These are phyloP conservation scores for Passiflora organensis DNA, from an alignment of 345 rosid species.

Conservation along the genomic window DNA sequence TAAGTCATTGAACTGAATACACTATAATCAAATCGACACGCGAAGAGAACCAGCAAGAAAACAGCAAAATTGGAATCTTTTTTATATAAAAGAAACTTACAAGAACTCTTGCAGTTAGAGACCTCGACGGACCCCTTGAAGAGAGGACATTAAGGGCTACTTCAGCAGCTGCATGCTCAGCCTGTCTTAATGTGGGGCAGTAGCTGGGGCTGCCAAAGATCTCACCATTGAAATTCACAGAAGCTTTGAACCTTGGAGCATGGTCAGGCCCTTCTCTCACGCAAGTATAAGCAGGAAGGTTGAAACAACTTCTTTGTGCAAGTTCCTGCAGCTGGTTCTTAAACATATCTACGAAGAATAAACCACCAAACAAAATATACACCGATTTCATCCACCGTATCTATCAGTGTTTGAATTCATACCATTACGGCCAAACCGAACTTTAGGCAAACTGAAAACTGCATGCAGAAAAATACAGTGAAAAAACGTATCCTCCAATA, in stretches of 20 bases:
- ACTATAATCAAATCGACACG: not conserved
- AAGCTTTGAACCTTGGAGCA: conserved; percentile 79
- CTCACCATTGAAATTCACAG: conserved; percentile 71
- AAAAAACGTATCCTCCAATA: not conserved
- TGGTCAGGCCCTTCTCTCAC: conserved; percentile 76
- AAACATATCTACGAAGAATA: conserved; percentile 38
- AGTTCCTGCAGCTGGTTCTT: conserved; percentile 74
- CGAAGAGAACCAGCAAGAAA: conserved; percentile 4
- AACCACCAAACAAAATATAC: not conserved
- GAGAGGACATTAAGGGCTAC: conserved; percentile 56
- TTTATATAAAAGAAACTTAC: conserved; percentile 33
- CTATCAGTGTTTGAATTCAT: not conserved
- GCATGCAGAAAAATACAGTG: no score
- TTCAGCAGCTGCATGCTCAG: conserved; percentile 74
- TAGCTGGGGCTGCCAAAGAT: conserved; percentile 54
- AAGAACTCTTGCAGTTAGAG: conserved; percentile 60
- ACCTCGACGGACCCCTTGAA: conserved; percentile 59
- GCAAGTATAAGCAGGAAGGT: conserved; percentile 64
- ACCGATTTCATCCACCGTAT: conserved; percentile 9
- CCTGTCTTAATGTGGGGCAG: conserved; percentile 59
- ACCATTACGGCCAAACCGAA: not conserved
- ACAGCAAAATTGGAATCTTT: not conserved
- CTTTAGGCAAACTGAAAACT: not conserved
- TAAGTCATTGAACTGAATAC: not conserved
- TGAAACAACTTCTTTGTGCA: conserved; percentile 79